Evolutionary conservation across 83 land plant genomes (phyloP).

Genomic region (Picea abies): DNA sequence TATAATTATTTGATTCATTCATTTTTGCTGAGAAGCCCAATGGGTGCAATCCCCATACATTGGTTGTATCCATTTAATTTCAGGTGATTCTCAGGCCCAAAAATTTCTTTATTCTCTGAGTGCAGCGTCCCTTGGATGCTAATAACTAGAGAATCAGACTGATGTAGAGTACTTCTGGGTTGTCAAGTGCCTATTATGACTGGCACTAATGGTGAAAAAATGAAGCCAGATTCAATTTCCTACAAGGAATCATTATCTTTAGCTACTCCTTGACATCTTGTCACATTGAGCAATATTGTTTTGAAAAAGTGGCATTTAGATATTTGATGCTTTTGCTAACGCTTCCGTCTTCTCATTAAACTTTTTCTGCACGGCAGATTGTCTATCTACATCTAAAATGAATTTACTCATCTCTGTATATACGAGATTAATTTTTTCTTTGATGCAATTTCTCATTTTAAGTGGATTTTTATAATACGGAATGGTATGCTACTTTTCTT

Average conservation of each 20-base stretch:
- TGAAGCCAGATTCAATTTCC: not conserved
- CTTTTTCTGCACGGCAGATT: not conserved
- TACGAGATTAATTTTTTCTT: too few relatives aligned
- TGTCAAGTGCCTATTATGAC: not conserved
- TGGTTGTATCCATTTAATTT: constrained; percentile 9
- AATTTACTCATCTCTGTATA: not conserved
- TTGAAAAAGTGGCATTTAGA: not conserved
- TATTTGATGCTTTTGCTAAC: not conserved
- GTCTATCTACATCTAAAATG: not conserved
- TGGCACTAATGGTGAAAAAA: not conserved
- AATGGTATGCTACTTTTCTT: too few relatives aligned
- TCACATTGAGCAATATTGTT: not conserved
- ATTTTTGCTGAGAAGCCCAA: constrained; percentile 9
- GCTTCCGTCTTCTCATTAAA: not conserved
- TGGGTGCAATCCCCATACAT: constrained; percentile 1
- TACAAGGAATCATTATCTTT: not conserved
- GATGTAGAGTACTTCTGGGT: not conserved
- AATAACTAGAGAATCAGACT: not conserved
- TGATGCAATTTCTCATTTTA: too few relatives aligned
- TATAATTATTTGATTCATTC: constrained; percentile 8
- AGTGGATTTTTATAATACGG: too few relatives aligned
- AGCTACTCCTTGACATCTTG: not conserved
- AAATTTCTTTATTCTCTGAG: not conserved
- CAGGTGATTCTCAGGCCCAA: not conserved
- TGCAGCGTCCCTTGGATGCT: not conserved